A percentile compares a stretch with the other conserved stretches of the same genome.
Evolutionary conservation across 2,329 filamentous ascomycete species (phyloP).

Genomic region (Ambrosiella beaveri): DNA sequence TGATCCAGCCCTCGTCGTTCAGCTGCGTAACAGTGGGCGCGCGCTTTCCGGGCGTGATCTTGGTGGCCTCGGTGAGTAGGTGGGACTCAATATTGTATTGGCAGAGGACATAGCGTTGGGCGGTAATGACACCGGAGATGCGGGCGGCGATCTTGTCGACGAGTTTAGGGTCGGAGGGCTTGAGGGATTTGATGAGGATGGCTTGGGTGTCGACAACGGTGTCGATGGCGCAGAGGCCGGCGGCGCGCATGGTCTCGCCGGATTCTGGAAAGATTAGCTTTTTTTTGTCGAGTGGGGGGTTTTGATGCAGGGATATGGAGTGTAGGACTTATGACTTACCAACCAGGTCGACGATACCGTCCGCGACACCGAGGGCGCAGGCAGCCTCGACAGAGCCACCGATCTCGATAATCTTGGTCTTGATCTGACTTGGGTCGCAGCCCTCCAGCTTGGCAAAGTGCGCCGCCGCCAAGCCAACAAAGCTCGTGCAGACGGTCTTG

Average conservation of each 20-base stretch:
- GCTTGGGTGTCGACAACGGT: slow-evolving; percentile 81
- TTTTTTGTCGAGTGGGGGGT: neutral
- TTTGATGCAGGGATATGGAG: neutral
- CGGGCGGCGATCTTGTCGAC: slow-evolving; percentile 72
- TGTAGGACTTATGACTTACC: slow-evolving; percentile 39
- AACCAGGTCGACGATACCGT: slow-evolving; percentile 94
- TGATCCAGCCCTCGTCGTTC: slow-evolving; percentile 81
- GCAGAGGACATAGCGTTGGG: slow-evolving; percentile 84
- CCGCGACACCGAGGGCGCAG: slow-evolving; percentile 84
- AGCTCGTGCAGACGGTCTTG: slow-evolving; percentile 89
- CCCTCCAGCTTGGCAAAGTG: slow-evolving; percentile 71
- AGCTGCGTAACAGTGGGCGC: slow-evolving; percentile 82
- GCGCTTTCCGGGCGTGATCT: slow-evolving; percentile 82
- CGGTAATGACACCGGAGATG: slow-evolving; percentile 86
- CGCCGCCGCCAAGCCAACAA: slow-evolving; percentile 63
- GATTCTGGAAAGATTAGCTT: slow-evolving; percentile 46
- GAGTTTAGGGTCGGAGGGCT: slow-evolving; percentile 60
- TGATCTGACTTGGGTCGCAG: slow-evolving; percentile 23
- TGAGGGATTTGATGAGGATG: slow-evolving; percentile 79
- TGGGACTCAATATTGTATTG: slow-evolving; percentile 80
- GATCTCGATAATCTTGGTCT: slow-evolving; percentile 82
- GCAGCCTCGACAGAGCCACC: slow-evolving; percentile 95
- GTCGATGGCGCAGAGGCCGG: slow-evolving; percentile 82
- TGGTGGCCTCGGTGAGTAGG: slow-evolving; percentile 47
- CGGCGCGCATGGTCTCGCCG: slow-evolving; percentile 93